Conservation (phyloP, 441 rosid genomes). For the Gossypium aridum region DNA sequence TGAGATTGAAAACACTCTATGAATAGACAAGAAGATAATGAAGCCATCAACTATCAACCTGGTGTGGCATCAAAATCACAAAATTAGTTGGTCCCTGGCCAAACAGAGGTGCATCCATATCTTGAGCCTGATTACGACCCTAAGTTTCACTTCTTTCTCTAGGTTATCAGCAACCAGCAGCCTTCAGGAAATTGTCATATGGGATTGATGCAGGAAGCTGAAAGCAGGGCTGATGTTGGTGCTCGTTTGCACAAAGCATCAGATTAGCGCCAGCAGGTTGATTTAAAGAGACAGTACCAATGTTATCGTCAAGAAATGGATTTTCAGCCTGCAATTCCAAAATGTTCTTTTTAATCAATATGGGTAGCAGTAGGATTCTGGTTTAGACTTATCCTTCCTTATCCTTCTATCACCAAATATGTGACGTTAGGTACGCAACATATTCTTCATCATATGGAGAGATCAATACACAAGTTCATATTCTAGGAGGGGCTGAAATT, state of each 20-base stretch:
- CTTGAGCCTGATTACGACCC: not conserved
- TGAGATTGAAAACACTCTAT: not conserved
- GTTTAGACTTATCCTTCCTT: not conserved
- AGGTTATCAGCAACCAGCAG: conserved; percentile 59
- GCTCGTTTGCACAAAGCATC: conserved; percentile 41
- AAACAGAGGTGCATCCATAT: not conserved
- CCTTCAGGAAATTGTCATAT: conserved; percentile 63
- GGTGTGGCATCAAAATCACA: not conserved
- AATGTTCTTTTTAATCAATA: not conserved
- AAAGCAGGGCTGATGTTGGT: conserved; percentile 49
- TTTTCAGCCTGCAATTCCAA: conserved; percentile 40
- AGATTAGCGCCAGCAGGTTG: conserved; percentile 17
- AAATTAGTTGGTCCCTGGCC: not conserved
- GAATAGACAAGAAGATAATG: not conserved
- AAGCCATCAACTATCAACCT: not conserved
- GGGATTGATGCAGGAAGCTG: conserved; percentile 71
- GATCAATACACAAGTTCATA: not conserved
- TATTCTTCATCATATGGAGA: not conserved
- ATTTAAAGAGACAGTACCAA: conserved; percentile 20
- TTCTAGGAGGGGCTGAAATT: not conserved
- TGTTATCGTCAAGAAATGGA: conserved; percentile 44
- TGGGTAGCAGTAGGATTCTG: not conserved
- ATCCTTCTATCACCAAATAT: not conserved
- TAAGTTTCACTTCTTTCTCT: not conserved
- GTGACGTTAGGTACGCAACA: not conserved